phyloP scores from a whole-genome alignment of 805 yeast genomes.

The Starmerella scarabaei region DNA sequence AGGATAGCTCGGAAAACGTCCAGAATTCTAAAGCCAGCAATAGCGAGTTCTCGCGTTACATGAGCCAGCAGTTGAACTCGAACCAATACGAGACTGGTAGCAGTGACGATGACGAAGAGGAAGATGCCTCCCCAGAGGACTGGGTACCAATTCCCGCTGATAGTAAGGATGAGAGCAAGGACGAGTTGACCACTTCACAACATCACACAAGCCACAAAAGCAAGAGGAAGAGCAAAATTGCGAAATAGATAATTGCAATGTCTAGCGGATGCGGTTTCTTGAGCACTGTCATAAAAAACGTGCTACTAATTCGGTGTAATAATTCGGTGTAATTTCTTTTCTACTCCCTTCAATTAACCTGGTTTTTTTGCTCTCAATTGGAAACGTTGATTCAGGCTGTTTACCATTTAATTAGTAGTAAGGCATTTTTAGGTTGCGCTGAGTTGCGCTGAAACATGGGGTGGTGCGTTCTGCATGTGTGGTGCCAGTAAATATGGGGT shows the following conservation, averaged over 20 bases:
- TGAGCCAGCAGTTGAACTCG: constrained; percentile 60
- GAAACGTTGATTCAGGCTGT: too few species aligned
- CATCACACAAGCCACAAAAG: neutral
- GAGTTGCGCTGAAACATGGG: too few species aligned
- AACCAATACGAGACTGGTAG: constrained; percentile 30
- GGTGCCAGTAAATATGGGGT: too few species aligned
- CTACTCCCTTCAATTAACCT: too few species aligned
- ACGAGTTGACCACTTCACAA: neutral
- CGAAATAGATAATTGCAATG: neutral
- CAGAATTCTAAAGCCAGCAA: neutral
- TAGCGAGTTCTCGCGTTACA: constrained; percentile 55
- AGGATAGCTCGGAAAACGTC: neutral
- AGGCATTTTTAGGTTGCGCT: too few species aligned
- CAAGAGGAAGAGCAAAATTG: neutral
- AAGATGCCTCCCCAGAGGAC: constrained; percentile 3
- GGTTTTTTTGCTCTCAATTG: too few species aligned
- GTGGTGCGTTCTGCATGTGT: too few species aligned
- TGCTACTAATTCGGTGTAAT: too few species aligned
- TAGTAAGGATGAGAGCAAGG: too few species aligned
- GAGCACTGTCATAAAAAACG: too few species aligned
- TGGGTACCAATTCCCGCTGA: constrained; percentile 16
- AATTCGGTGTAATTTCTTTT: too few species aligned
- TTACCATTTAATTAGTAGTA: too few species aligned
- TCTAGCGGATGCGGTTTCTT: neutral
- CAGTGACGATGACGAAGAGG: constrained; percentile 36